A percentile compares a stretch with the other conserved stretches of the same genome.
Evolutionary conservation across 2,329 filamentous ascomycete species (phyloP).

Genomic region (Colletotrichum chrysophilum): DNA sequence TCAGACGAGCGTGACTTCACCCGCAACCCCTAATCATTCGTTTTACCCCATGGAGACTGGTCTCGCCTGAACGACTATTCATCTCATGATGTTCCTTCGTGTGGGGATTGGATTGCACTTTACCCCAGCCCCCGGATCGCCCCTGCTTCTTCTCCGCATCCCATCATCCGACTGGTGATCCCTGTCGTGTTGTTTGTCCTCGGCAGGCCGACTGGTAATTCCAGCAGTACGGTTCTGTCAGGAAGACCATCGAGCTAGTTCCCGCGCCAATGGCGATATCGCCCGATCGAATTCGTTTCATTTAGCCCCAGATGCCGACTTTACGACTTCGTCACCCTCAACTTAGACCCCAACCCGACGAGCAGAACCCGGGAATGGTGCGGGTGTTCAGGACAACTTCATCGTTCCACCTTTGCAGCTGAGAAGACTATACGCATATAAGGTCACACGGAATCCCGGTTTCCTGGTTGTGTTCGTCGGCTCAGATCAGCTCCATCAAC

Average conservation of each 20-base stretch:
- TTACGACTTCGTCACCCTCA: not conserved
- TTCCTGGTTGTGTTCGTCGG: not conserved
- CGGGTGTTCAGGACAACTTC: not conserved
- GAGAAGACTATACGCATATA: not conserved
- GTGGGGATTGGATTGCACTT: not conserved
- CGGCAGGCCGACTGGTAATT: not conserved
- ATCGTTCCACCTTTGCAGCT: not conserved
- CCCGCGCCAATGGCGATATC: slow-evolving; percentile 4
- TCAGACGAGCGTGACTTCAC: not conserved
- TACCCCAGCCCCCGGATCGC: slow-evolving; percentile 16
- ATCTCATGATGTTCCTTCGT: not conserved
- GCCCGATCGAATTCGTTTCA: not conserved
- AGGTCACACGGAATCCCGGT: not conserved
- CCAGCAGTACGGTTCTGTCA: not conserved
- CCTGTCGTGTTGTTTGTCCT: not conserved
- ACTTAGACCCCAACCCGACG: not conserved
- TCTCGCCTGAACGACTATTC: not conserved
- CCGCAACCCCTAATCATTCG: not conserved
- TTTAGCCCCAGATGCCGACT: not conserved
- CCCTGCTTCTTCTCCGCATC: slow-evolving; percentile 13
- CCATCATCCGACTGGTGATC: not conserved
- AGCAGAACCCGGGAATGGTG: not conserved
- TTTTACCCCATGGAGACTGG: slow-evolving; percentile 2
- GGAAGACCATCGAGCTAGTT: not conserved
- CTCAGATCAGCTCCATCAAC: not conserved